A percentile compares a stretch with the other conserved stretches of the same genome.
Conservation (phyloP, 1,284 basidiomycete genomes). For the Trichosporon asahii region DNA sequence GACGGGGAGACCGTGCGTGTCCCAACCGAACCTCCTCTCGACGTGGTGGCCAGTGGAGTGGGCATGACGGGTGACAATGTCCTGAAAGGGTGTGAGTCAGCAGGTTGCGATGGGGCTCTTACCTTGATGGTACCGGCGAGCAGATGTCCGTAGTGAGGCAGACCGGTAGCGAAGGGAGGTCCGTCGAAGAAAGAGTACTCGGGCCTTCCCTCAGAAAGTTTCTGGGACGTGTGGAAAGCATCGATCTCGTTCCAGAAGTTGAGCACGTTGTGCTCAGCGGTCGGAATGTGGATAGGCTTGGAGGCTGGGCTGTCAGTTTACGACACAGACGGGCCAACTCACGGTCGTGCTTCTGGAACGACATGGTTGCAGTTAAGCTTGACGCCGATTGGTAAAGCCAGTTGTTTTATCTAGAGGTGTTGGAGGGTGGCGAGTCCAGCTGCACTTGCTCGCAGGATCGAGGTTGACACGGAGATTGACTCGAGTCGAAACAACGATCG, state of each 20-base stretch:
- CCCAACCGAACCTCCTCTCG: constrained; percentile 96
- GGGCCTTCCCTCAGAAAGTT: constrained; percentile 83
- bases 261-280: constrained; percentile 89
- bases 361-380: constrained; percentile 53
- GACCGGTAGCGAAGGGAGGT: constrained; percentile 93
- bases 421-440: background rate
- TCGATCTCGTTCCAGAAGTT: constrained; percentile 94
- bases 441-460: background rate
- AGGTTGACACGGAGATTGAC: no score
- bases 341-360: constrained; percentile 70
- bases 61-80: constrained; percentile 93
- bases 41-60: constrained; percentile 92
- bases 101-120: constrained; percentile 15
- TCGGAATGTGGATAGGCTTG: constrained; percentile 75
- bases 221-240: constrained; percentile 91
- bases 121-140: constrained; percentile 88
- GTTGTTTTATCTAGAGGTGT: background rate
- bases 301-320: constrained; percentile 33
- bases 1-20: constrained; percentile 97
- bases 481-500: constrained; percentile 7
- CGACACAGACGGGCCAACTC: constrained; percentile 41
- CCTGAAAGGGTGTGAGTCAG: constrained; percentile 56
- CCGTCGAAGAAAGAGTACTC: constrained; percentile 96
- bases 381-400: background rate
- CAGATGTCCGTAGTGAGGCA: constrained; percentile 94